These are phyloP conservation scores for Tuctoria greenei DNA, from an alignment of 176 grass and related monocot species.

Conservation along the genomic window DNA sequence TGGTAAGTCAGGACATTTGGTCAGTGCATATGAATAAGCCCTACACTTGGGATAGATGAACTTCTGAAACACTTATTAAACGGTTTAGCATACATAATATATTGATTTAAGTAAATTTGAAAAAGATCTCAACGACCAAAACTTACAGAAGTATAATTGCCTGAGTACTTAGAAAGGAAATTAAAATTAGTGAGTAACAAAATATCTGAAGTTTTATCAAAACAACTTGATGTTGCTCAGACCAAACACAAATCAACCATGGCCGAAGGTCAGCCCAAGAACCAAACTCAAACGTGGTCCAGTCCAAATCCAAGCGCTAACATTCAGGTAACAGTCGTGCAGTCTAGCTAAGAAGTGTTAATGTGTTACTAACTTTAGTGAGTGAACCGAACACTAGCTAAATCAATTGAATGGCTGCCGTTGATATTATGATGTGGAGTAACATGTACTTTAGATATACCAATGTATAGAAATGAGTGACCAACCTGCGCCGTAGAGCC, in stretches of 20 bases:
- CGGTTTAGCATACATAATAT: background rate
- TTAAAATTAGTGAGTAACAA: background rate
- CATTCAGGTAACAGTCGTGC: background rate
- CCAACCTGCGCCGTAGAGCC: constrained; percentile 71
- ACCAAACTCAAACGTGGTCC: background rate
- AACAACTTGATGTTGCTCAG: background rate
- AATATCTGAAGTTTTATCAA: background rate
- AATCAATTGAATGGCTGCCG: background rate
- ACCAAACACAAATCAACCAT: background rate
- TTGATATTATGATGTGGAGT: constrained; percentile 9
- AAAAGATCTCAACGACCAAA: background rate
- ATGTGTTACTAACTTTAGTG: background rate
- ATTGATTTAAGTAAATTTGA: background rate
- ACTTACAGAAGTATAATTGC: background rate
- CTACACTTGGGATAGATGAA: background rate
- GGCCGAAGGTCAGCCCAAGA: background rate
- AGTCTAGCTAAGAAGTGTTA: background rate
- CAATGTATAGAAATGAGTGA: constrained; percentile 5
- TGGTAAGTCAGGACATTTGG: background rate
- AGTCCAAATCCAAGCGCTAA: background rate
- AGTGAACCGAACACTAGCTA: background rate
- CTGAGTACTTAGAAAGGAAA: background rate
- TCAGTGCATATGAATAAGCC: constrained; percentile 13
- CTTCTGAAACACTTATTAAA: background rate
- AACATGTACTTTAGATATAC: constrained; percentile 5